Evolutionary conservation across 176 grass and related monocot species (phyloP).

Genomic region (Puccinellia tenuiflora): DNA sequence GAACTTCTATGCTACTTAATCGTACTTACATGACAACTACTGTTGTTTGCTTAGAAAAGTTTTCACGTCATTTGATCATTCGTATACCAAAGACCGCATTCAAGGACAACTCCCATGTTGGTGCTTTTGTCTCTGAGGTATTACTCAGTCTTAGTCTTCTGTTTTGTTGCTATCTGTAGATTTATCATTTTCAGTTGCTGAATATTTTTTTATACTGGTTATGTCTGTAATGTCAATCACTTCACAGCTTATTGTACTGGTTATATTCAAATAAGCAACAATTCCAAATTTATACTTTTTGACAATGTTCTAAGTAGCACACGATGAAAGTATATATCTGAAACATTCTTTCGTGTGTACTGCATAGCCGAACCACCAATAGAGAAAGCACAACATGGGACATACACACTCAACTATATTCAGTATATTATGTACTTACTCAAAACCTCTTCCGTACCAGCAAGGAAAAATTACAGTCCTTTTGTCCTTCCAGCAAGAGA

Average conservation of each 20-base stretch:
- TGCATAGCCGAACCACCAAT: neutral
- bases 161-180: neutral
- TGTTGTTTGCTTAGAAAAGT: constrained; percentile 62
- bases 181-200: constrained; percentile 9
- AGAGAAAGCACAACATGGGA: neutral
- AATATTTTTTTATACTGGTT: neutral
- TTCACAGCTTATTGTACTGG: neutral
- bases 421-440: neutral
- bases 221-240: neutral
- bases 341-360: neutral
- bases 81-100: constrained; percentile 83
- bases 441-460: neutral
- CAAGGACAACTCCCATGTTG: constrained; percentile 96
- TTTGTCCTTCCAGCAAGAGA: neutral
- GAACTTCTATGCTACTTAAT: constrained; percentile 14
- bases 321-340: neutral
- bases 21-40: constrained; percentile 18
- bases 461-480: neutral
- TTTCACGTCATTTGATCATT: constrained; percentile 89
- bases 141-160: constrained; percentile 19
- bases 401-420: neutral
- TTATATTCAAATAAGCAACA: neutral
- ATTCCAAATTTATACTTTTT: neutral
- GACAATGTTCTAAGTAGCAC: neutral
- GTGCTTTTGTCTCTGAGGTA: constrained; percentile 88